A percentile compares a stretch with the other conserved stretches of the same genome.
Conservation (phyloP, 2,329 filamentous ascomycete species). For the Gnomoniopsis smithogilvyi region DNA sequence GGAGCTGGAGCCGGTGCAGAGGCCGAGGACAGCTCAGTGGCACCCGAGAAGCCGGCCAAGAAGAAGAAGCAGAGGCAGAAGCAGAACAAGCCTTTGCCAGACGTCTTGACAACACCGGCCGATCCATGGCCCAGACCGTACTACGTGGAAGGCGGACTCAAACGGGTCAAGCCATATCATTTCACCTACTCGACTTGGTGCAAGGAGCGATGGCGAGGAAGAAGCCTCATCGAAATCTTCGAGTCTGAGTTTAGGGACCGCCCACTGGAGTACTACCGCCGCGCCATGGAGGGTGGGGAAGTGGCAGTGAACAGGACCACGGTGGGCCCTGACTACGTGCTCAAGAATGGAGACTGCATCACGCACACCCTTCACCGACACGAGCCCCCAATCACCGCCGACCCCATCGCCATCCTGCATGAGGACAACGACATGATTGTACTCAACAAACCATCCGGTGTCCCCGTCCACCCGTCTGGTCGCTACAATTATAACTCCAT, state of each 20-base stretch:
- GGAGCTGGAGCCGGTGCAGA: neutral
- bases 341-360: constrained; percentile 87
- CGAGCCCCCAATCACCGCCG: constrained; percentile 85
- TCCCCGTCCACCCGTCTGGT: constrained; percentile 92
- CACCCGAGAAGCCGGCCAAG: neutral
- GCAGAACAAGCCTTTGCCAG: constrained; percentile 11
- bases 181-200: constrained; percentile 94
- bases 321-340: constrained; percentile 63
- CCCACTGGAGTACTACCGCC: constrained; percentile 79
- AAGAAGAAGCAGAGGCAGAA: constrained; percentile 7
- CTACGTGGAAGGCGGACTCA: constrained; percentile 77
- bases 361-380: constrained; percentile 94
- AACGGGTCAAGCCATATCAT: constrained; percentile 82
- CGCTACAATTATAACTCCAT: constrained; percentile 96
- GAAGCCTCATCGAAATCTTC: constrained; percentile 82
- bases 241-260: constrained; percentile 88
- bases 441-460: constrained; percentile 90
- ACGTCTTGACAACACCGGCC: constrained; percentile 30
- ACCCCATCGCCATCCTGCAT: constrained; percentile 77
- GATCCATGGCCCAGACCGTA: constrained; percentile 64
- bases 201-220: constrained; percentile 88
- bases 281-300: constrained; percentile 75
- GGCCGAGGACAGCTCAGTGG: neutral
- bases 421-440: constrained; percentile 93
- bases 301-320: constrained; percentile 77